Base-by-base conservation (phyloP, 2,329 filamentous ascomycete genomes). In the Monilinia vaccinii-corymbosi region DNA sequence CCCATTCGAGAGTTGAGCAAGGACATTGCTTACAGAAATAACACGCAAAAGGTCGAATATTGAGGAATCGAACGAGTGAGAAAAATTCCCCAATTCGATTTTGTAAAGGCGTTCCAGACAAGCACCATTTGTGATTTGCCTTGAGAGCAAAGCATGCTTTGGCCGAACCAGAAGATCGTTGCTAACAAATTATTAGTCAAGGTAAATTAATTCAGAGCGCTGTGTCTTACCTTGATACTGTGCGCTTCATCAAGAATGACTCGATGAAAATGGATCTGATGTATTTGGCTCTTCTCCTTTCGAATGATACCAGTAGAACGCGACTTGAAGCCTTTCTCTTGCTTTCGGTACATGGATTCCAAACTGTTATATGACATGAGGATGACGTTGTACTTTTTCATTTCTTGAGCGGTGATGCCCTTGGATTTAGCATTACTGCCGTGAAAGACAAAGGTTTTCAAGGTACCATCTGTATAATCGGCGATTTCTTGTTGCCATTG, bases 1-100 rank as follows among this genome's bases (percentile, higher is more conserved):
- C 79, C 94, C 94, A 99, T 68, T 97, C 90, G 4, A 96, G 76
- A 60, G 84, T 82, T 52, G 88, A 83, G 72, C 94, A 99, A 5
- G 81, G 73, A 71, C 94, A 99, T 60, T 84, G 80, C 71, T 93
- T 94, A 79, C 94, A 99, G 65, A 97, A 87, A 71, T 99, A 99
- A 65, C 90, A 91, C 9, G 93, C 88, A 72, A 97, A 97, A 0
- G 93, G 93, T 10, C 82, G 81, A 40, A 97, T 81, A 71, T 96
- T 88, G 34, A 99, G 81, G 73, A 99, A 99, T 2, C 94, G 87
- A 60, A 99, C 79, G 25, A 97, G 78, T 0, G 93, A 97, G 75
- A 97, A 97, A 73, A 97, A 95, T 72, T 97, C 93, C 69, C 94
- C 93, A 65, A 97, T 97, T 57, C 93, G 88, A 71, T 97, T 99